Conservation (phyloP, 2,329 filamentous ascomycete genomes). For the Erysiphe pulchra region DNA sequence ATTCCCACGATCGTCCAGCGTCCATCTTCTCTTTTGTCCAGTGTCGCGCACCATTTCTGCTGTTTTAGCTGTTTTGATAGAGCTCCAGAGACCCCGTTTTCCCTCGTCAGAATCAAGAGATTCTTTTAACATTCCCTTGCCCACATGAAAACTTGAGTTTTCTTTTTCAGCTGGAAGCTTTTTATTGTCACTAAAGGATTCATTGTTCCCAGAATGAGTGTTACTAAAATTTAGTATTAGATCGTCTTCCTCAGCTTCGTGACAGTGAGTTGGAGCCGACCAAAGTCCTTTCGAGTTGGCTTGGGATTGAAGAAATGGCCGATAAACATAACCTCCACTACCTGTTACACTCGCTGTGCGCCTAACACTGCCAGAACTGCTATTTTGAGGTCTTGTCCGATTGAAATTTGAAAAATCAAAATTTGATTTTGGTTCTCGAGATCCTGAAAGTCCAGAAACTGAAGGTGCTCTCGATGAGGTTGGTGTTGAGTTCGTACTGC, state of each 20-base stretch:
- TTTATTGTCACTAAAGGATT: background rate
- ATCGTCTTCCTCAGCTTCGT: no score
- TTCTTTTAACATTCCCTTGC: background rate
- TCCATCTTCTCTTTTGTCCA: slow-evolving; percentile 27
- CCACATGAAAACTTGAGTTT: no score
- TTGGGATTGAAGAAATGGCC: no score
- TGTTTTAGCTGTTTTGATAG: slow-evolving; percentile 20
- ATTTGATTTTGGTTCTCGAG: slow-evolving; percentile 8
- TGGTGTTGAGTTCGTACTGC: slow-evolving; percentile 14
- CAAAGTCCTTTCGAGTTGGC: no score
- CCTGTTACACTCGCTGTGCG: slow-evolving; percentile 11
- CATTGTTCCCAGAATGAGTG: slow-evolving; percentile 17
- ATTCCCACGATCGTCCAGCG: slow-evolving; percentile 20
- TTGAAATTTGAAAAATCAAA: slow-evolving; percentile 14
- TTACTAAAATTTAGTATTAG: no score
- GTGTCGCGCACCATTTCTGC: slow-evolving; percentile 22
- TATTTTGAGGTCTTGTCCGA: slow-evolving; percentile 4
- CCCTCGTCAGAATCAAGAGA: slow-evolving; percentile 11
- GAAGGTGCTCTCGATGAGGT: slow-evolving; percentile 15
- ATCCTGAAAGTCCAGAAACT: slow-evolving; percentile 6
- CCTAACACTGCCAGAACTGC: slow-evolving; percentile 12
- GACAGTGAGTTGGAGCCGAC: no score
- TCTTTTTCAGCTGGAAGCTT: slow-evolving; percentile 1
- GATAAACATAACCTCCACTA: no score
- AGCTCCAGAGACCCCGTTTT: slow-evolving; percentile 18